These are phyloP conservation scores for Trichosporon coremiiforme DNA, from an alignment of 1,284 basidiomycete species.

Conservation along the genomic window DNA sequence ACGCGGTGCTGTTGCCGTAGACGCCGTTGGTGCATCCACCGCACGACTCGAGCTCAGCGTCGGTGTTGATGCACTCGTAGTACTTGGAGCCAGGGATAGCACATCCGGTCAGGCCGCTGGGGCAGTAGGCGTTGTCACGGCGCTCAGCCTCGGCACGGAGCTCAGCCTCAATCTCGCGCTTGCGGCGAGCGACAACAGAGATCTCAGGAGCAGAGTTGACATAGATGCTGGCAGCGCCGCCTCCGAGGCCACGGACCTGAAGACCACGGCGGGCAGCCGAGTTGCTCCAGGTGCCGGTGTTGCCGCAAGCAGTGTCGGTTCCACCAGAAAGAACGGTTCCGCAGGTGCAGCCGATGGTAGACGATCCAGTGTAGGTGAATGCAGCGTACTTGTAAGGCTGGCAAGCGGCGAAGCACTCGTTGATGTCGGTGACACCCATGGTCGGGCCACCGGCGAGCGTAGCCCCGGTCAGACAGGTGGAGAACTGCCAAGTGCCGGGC, in stretches of 20 bases:
- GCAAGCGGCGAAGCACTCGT: constrained; percentile 5
- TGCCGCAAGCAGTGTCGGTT: neutral
- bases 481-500: neutral
- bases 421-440: constrained; percentile 1
- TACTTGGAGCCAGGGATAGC: constrained; percentile 5
- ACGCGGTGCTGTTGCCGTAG: too few relatives aligned
- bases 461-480: neutral
- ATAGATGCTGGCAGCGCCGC: neutral
- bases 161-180: constrained; percentile 13
- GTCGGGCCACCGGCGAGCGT: neutral
- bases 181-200: neutral
- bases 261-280: neutral
- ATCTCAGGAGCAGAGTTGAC: neutral
- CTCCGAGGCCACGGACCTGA: neutral
- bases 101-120: neutral
- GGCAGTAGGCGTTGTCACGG: constrained; percentile 12
- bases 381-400: constrained; percentile 9
- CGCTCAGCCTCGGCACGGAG: constrained; percentile 9
- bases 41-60: constrained; percentile 24
- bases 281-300: constrained; percentile 1
- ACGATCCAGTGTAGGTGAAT: neutral
- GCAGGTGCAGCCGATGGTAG: neutral
- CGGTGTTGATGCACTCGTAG: constrained; percentile 26
- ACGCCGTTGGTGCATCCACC: constrained; percentile 20
- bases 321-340: neutral